phyloP scores from a whole-genome alignment of 192 early-diverging fungal species.

The Neocallimastix lanati region DNA sequence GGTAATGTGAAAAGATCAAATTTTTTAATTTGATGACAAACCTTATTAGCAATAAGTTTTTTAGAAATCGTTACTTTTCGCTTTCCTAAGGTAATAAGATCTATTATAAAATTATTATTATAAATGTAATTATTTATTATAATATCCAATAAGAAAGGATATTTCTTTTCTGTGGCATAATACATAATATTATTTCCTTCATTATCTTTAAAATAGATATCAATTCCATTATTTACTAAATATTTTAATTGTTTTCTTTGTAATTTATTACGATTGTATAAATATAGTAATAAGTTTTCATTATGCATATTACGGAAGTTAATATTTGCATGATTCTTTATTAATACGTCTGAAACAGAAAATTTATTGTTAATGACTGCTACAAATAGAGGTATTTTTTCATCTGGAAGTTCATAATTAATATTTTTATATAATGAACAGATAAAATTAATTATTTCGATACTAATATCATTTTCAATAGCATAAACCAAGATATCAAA shows the following conservation, averaged over 20 bases:
- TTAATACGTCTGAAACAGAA: not conserved
- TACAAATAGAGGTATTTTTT: not conserved
- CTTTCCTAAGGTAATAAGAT: not conserved
- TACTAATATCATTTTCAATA: not conserved
- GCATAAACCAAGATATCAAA: not conserved
- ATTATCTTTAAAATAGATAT: not conserved
- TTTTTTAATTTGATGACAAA: not conserved
- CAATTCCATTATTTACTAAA: not conserved
- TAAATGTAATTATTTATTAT: not conserved
- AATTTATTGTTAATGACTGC: not conserved
- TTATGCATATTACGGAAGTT: not conserved
- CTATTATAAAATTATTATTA: not conserved
- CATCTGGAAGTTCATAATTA: not conserved
- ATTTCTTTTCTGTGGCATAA: not conserved
- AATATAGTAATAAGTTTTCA: not conserved
- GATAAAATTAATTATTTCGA: not conserved
- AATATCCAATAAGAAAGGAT: not conserved
- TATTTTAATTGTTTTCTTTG: not conserved
- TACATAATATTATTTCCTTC: not conserved
- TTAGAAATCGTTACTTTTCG: not conserved
- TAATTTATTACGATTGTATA: not conserved
- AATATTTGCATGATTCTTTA: not conserved
- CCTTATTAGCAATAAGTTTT: not conserved
- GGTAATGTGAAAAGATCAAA: not conserved
- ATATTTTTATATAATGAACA: not conserved